A percentile compares a stretch with the other conserved stretches of the same genome.
Evolutionary conservation across 148 eudicot genomes (phyloP).

Genomic region (Cornus kousa): DNA sequence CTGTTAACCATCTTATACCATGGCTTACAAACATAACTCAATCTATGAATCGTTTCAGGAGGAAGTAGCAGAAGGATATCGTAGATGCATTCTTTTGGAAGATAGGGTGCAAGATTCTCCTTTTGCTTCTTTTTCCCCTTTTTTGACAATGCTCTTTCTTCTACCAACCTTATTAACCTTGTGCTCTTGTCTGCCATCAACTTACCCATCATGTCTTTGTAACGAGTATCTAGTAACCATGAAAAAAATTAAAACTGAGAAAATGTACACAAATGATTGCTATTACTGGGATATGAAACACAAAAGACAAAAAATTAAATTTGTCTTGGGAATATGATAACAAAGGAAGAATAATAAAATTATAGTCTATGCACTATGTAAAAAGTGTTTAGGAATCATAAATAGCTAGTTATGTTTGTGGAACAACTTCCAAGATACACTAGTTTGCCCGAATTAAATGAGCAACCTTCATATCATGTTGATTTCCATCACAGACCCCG

Average conservation of each 20-base stretch:
- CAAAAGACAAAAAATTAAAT: not conserved
- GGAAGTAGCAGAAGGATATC: slow-evolving; percentile 48
- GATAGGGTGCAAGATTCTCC: slow-evolving; percentile 9
- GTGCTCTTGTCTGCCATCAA: slow-evolving; percentile 10
- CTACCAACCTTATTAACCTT: slow-evolving; percentile 13
- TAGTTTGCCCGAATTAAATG: no score
- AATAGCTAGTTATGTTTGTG: no score
- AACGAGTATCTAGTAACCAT: not conserved
- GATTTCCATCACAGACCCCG: no score
- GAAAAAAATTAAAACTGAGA: not conserved
- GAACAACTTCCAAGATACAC: no score
- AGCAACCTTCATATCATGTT: no score
- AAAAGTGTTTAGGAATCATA: no score
- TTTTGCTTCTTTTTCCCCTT: slow-evolving; percentile 4
- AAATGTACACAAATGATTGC: not conserved
- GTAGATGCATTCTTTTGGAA: slow-evolving; percentile 36
- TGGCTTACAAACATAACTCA: slow-evolving; percentile 43
- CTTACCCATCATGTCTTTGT: not conserved
- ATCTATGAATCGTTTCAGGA: slow-evolving; percentile 33
- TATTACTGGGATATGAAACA: not conserved
- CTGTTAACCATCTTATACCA: slow-evolving; percentile 39
- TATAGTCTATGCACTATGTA: no score
- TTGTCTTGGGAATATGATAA: no score
- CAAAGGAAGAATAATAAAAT: no score
- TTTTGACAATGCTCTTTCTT: slow-evolving; percentile 28